Conservation (phyloP, 1,139 yeast genomes). For the Hemisphaericaspora subhashii region DNA sequence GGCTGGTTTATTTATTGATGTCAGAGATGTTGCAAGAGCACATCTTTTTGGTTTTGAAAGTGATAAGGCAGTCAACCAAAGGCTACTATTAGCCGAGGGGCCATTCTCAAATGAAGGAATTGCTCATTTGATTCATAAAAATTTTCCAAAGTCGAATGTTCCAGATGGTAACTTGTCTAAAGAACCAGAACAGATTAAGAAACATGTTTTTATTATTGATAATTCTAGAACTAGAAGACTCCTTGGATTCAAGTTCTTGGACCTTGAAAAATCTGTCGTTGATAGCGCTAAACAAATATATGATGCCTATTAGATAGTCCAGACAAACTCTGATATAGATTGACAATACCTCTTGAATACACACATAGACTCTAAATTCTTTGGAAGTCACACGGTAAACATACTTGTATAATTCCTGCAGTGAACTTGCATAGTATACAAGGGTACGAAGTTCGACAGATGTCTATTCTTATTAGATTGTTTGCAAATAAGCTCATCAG, state of each 20-base stretch:
- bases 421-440: too few relatives aligned
- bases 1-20: slow-evolving; percentile 29
- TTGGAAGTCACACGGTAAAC: too few relatives aligned
- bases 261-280: slow-evolving; percentile 34
- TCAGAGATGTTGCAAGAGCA: slow-evolving; percentile 36
- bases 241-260: slow-evolving; percentile 37
- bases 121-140: slow-evolving; percentile 32
- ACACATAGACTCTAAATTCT: too few relatives aligned
- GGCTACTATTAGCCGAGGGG: slow-evolving; percentile 32
- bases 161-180: slow-evolving; percentile 12
- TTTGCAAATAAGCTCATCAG: too few relatives aligned
- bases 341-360: too few relatives aligned
- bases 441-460: too few relatives aligned
- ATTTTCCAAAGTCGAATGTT: slow-evolving; percentile 26
- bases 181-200: slow-evolving; percentile 3
- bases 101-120: slow-evolving; percentile 31
- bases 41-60: slow-evolving; percentile 29
- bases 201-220: slow-evolving; percentile 8
- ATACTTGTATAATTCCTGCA: too few relatives aligned
- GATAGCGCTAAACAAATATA: slow-evolving; percentile 43
- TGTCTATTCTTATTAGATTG: too few relatives aligned
- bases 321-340: too few relatives aligned
- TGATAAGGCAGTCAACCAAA: slow-evolving; percentile 23
- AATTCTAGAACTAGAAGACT: slow-evolving; percentile 27
- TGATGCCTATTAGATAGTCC: not conserved